Evolutionary conservation across 441 rosid genomes (phyloP).

Genomic region (Syzygium syzygioides): DNA sequence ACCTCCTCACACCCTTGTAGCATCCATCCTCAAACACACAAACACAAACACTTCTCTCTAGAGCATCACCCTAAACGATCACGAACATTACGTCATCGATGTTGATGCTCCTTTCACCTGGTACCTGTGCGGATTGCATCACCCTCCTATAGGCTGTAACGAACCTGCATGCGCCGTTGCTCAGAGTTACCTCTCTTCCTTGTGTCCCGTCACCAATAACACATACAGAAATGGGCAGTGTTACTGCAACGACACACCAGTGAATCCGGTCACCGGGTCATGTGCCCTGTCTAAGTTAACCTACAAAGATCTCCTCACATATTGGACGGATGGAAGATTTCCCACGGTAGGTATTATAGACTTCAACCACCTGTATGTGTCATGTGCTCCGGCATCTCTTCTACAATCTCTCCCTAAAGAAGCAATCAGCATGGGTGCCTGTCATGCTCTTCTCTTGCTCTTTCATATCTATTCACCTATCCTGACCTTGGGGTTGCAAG

Average conservation of each 20-base stretch:
- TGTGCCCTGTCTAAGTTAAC: constrained; percentile 19
- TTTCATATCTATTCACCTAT: constrained; percentile 14
- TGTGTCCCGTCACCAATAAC: constrained; percentile 12
- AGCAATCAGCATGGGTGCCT: constrained; percentile 21
- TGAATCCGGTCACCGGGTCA: constrained; percentile 16
- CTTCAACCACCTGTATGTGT: not conserved
- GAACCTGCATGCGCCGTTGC: constrained; percentile 9
- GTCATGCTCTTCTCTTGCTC: constrained; percentile 23
- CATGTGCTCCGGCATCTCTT: constrained; percentile 23
- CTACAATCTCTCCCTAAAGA: constrained; percentile 22
- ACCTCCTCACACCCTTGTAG: not conserved
- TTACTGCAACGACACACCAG: constrained; percentile 20
- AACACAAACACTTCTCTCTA: not conserved
- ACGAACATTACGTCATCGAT: constrained; percentile 11
- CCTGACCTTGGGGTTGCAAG: not conserved
- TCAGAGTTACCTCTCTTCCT: constrained; percentile 8
- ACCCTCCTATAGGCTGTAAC: constrained; percentile 12
- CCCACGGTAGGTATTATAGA: constrained; percentile 3
- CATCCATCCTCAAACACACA: not conserved
- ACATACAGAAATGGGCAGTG: constrained; percentile 6
- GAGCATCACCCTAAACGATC: constrained; percentile 4
- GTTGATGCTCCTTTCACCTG: constrained; percentile 11
- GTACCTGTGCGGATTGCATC: not conserved
- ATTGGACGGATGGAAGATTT: constrained; percentile 15
- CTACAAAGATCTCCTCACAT: not conserved